A percentile compares a stretch with the other conserved stretches of the same genome.
phyloP scores from a whole-genome alignment of 805 yeast genomes.

The Millerago galiae region DNA sequence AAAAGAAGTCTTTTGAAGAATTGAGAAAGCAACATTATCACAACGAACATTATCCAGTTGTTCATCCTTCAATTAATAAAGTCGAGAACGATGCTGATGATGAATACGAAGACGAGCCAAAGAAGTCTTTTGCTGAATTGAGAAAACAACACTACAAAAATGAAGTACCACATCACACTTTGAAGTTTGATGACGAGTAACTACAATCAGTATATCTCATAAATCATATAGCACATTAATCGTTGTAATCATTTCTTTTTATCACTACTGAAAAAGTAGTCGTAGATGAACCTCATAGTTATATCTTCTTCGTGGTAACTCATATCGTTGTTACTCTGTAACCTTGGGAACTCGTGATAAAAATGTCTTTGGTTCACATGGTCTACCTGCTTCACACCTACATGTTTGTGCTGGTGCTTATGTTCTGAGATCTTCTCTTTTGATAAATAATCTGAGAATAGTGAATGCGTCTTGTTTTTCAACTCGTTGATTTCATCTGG shows the following conservation, averaged over 20 bases:
- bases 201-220: no score
- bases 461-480: neutral
- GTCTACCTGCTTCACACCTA: slow-evolving; percentile 8
- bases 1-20: slow-evolving; percentile 53
- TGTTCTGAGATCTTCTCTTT: slow-evolving; percentile 9
- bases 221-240: no score
- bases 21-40: slow-evolving; percentile 78
- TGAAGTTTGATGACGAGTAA: slow-evolving; percentile 2
- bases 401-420: slow-evolving; percentile 10
- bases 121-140: slow-evolving; percentile 24
- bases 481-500: neutral
- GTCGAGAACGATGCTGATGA: slow-evolving; percentile 20
- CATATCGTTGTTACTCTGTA: slow-evolving; percentile 22
- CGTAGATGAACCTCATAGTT: slow-evolving; percentile 20
- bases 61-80: slow-evolving; percentile 11
- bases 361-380: slow-evolving; percentile 16
- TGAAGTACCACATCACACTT: slow-evolving; percentile 12
- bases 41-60: slow-evolving; percentile 34
- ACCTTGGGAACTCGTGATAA: slow-evolving; percentile 24
- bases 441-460: slow-evolving; percentile 1
- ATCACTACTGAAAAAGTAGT: slow-evolving; percentile 17
- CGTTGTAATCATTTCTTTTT: slow-evolving; percentile 5
- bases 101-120: slow-evolving; percentile 29
- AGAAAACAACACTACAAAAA: slow-evolving; percentile 20
- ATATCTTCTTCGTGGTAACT: slow-evolving; percentile 24